Percentiles rank a stretch among this genome's conserved stretches.
Conservation (phyloP, 805 yeast genomes). For the Spencermartinsiella europaea region DNA sequence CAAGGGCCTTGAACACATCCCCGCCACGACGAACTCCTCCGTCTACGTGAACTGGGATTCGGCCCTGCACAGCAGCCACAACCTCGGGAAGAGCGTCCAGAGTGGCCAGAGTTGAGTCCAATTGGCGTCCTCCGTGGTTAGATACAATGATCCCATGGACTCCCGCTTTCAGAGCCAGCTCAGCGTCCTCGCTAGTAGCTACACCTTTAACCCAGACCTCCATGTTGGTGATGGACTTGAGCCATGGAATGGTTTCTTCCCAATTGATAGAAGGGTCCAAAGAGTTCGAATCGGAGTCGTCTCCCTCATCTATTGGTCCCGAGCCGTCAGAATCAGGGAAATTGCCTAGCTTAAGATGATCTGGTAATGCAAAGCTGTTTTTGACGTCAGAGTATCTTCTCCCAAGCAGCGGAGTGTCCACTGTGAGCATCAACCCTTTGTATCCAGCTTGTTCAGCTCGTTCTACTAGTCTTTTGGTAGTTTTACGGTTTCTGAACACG, state of each 20-base stretch:
- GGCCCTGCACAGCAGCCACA: constrained; percentile 32
- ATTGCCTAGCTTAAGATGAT: constrained; percentile 27
- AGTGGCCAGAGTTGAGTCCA: constrained; percentile 57
- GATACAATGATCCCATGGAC: constrained; percentile 60
- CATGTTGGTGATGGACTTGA: constrained; percentile 34
- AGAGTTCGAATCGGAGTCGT: constrained; percentile 19
- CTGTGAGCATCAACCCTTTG: constrained; percentile 49
- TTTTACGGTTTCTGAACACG: constrained; percentile 28
- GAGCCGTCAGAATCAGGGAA: constrained; percentile 15
- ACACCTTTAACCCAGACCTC: constrained; percentile 57
- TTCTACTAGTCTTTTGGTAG: constrained; percentile 22
- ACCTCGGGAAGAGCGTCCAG: constrained; percentile 60
- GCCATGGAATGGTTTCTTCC: constrained; percentile 28
- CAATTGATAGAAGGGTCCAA: constrained; percentile 25
- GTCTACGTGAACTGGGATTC: constrained; percentile 55
- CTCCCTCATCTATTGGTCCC: constrained; percentile 24
- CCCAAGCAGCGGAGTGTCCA: constrained; percentile 54
- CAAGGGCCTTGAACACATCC: constrained; percentile 60
- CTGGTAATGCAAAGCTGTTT: constrained; percentile 28
- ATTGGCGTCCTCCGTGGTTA: constrained; percentile 70
- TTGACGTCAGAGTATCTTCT: constrained; percentile 44
- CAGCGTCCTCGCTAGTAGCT: constrained; percentile 58
- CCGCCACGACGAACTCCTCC: constrained; percentile 66
- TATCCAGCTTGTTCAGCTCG: constrained; percentile 30
- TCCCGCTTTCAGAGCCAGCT: constrained; percentile 52